Evolutionary conservation across 2,329 filamentous ascomycete species (phyloP).

Genomic region (Fusarium subglutinans): DNA sequence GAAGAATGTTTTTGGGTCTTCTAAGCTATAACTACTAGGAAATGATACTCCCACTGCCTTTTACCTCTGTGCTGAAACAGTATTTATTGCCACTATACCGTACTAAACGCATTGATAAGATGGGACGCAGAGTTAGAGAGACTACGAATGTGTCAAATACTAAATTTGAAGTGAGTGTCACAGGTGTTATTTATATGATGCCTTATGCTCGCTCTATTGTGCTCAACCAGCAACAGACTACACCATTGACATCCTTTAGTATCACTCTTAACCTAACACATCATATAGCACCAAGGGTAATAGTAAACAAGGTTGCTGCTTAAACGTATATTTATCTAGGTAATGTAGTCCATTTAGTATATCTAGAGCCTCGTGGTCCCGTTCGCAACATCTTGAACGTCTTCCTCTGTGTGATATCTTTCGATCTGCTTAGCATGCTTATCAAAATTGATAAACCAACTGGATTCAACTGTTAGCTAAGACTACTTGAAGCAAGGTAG

Average conservation of each 20-base stretch:
- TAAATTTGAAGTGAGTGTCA: too few species aligned
- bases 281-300: too few species aligned
- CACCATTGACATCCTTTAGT: too few species aligned
- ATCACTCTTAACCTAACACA: too few species aligned
- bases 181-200: too few species aligned
- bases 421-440: background rate
- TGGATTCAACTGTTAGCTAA: background rate
- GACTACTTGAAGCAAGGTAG: accelerated
- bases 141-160: too few species aligned
- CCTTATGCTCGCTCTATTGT: too few species aligned
- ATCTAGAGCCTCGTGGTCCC: background rate
- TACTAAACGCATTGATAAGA: too few species aligned
- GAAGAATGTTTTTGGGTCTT: accelerated
- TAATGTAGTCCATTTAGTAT: background rate
- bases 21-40: background rate
- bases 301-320: too few species aligned
- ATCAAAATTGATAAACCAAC: background rate
- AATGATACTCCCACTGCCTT: background rate
- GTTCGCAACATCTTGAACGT: background rate
- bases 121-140: too few species aligned
- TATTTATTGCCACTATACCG: too few species aligned
- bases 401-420: background rate
- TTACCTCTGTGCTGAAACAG: background rate
- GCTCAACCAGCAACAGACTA: too few species aligned
- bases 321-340: background rate